Evolutionary conservation across 495 filamentous ascomycete genomes (phyloP).

Genomic region (Terfezia boudieri): DNA sequence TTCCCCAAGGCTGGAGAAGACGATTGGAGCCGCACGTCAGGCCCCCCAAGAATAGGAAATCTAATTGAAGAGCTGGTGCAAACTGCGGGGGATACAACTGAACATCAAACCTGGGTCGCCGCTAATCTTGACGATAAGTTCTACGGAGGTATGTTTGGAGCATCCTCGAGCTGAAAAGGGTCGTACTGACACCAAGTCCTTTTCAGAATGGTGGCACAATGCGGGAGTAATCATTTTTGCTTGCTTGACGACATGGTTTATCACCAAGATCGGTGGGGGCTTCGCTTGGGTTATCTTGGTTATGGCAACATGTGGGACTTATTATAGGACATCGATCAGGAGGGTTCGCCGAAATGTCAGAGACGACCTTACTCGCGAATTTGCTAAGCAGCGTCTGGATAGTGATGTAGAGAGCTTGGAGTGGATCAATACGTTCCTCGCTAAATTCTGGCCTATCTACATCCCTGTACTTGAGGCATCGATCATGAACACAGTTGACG

Average conservation of each 20-base stretch:
- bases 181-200: background rate
- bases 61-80: slow-evolving; percentile 23
- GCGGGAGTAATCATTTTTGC: slow-evolving; percentile 79
- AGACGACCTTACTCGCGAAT: slow-evolving; percentile 81
- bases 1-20: slow-evolving; percentile 38
- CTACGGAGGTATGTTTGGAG: slow-evolving; percentile 47
- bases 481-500: slow-evolving; percentile 80
- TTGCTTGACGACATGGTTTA: slow-evolving; percentile 70
- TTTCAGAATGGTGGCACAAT: slow-evolving; percentile 93
- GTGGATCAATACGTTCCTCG: slow-evolving; percentile 97
- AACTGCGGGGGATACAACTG: slow-evolving; percentile 24
- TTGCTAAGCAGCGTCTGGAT: slow-evolving; percentile 71
- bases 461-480: slow-evolving; percentile 79
- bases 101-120: slow-evolving; percentile 78
- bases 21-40: slow-evolving; percentile 53
- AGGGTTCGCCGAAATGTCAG: slow-evolving; percentile 88
- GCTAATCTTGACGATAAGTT: slow-evolving; percentile 67
- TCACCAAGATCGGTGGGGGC: slow-evolving; percentile 74
- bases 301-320: slow-evolving; percentile 79
- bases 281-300: slow-evolving; percentile 81
- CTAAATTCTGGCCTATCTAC: slow-evolving; percentile 99
- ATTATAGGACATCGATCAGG: slow-evolving; percentile 88
- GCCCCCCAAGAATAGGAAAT: slow-evolving; percentile 70
- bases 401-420: slow-evolving; percentile 85
- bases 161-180: background rate